Conservation (phyloP, 106 monocot species). For the Phalaenopsis equestris region DNA sequence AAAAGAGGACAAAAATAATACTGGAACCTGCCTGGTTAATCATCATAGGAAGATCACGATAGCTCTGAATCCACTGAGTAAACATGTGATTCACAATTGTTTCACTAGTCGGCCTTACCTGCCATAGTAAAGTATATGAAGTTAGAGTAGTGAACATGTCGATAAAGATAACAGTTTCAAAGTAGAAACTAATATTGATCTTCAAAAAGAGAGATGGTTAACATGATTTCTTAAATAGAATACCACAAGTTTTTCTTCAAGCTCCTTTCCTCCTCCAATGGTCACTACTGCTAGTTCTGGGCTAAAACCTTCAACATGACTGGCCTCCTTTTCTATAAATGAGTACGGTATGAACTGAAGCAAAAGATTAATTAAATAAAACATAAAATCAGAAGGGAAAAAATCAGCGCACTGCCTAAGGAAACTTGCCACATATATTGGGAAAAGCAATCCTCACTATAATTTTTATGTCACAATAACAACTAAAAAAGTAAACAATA, state of each 20-base stretch:
- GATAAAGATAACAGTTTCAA: not conserved
- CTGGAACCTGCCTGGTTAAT: slow-evolving; percentile 70
- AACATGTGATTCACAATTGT: slow-evolving; percentile 99
- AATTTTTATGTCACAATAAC: not conserved
- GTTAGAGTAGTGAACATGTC: not conserved
- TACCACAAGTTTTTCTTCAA: slow-evolving; percentile 99
- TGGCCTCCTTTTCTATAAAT: slow-evolving; percentile 96
- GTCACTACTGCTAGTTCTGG: slow-evolving; percentile 96
- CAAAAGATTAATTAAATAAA: not conserved
- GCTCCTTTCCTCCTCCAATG: slow-evolving; percentile 97
- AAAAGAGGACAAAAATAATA: not conserved
- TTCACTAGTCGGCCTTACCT: slow-evolving; percentile 99
- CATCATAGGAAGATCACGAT: slow-evolving; percentile 96
- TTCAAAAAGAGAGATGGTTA: not conserved
- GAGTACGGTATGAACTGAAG: slow-evolving; percentile 89
- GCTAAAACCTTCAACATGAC: slow-evolving; percentile 96
- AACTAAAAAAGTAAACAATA: not conserved
- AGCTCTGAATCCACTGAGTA: slow-evolving; percentile 98
- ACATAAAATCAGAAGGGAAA: not conserved
- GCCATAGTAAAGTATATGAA: slow-evolving; percentile 7
- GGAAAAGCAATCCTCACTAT: not conserved
- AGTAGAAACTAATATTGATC: not conserved
- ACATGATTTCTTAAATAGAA: not conserved
- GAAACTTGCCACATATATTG: not conserved
- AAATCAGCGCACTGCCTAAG: not conserved